Percentiles rank a stretch among this genome's conserved stretches.
phyloP scores from a whole-genome alignment of 1,284 basidiomycete genomes.

The Neonothopanus nambi region DNA sequence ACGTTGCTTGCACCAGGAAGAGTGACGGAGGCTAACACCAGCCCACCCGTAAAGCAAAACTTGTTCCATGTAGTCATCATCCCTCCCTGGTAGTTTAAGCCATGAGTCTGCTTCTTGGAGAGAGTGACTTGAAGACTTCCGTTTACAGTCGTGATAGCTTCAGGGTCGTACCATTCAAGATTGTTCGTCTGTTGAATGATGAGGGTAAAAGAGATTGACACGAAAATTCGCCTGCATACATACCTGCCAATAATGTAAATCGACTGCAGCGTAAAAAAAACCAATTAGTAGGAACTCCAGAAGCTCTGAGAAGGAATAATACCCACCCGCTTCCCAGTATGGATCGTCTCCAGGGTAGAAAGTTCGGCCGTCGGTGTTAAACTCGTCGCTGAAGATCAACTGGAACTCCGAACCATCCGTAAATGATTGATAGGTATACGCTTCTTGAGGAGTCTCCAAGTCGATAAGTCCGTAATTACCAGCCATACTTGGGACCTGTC shows the following conservation, averaged over 20 bases:
- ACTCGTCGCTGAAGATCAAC: conserved; percentile 75
- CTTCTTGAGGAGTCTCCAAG: conserved; percentile 58
- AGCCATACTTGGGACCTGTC: conserved; percentile 46
- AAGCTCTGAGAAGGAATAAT: conserved; percentile 73
- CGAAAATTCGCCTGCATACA: conserved; percentile 1
- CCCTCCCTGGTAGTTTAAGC: conserved; percentile 50
- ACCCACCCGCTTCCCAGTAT: conserved; percentile 64
- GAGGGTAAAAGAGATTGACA: not conserved
- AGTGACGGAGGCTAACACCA: conserved; percentile 56
- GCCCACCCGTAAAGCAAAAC: conserved; percentile 72
- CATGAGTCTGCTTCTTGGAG: conserved; percentile 43
- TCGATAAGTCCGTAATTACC: conserved; percentile 68
- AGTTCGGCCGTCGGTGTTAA: conserved; percentile 69
- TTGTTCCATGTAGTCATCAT: conserved; percentile 47
- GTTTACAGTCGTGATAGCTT: conserved; percentile 49
- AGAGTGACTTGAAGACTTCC: conserved; percentile 59
- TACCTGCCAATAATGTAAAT: conserved; percentile 59
- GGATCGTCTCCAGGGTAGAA: conserved; percentile 68
- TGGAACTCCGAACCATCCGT: conserved; percentile 46
- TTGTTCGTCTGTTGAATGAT: conserved; percentile 48
- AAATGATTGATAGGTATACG: conserved; percentile 48
- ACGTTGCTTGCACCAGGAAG: conserved; percentile 62
- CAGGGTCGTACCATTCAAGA: conserved; percentile 64
- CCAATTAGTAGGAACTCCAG: conserved; percentile 17
- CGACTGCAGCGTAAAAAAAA: conserved; percentile 23